These are phyloP conservation scores for Neoconidiobolus thromboides DNA, from an alignment of 371 early-diverging fungal genomes.

Conservation along the genomic window DNA sequence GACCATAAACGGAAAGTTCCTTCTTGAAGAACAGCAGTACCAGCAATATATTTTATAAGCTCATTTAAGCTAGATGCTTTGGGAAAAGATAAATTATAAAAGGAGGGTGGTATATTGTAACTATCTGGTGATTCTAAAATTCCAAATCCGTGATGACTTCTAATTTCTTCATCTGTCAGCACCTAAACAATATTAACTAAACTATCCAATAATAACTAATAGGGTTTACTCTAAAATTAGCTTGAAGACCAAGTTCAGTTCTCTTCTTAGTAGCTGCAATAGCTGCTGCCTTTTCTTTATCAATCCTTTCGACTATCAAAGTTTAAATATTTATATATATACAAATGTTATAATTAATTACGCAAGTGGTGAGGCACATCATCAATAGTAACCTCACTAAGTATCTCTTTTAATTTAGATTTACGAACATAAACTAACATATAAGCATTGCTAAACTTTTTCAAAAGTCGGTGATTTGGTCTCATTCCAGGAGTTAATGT, in stretches of 20 bases:
- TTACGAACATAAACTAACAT: slow-evolving; percentile 92
- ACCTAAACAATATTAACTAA: slow-evolving; percentile 14
- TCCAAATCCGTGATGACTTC: slow-evolving; percentile 60
- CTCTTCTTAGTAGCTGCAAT: slow-evolving; percentile 18
- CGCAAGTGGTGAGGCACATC: slow-evolving; percentile 75
- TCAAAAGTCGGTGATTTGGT: slow-evolving; percentile 17
- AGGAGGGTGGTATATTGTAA: slow-evolving; percentile 12
- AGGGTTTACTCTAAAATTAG: no score
- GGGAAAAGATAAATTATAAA: slow-evolving; percentile 23
- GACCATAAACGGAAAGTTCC: slow-evolving; percentile 66
- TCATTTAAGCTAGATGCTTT: slow-evolving; percentile 31
- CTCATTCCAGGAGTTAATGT: slow-evolving; percentile 9
- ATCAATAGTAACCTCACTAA: slow-evolving; percentile 33
- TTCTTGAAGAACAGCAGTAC: slow-evolving; percentile 22
- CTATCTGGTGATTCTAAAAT: slow-evolving; percentile 26
- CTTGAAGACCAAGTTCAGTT: no score
- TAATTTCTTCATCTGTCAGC: slow-evolving; percentile 38
- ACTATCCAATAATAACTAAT: background rate
- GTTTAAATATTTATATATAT: slow-evolving; percentile 2
- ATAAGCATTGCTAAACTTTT: slow-evolving; percentile 86
- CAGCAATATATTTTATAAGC: slow-evolving; percentile 29
- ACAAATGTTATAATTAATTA: slow-evolving; percentile 12
- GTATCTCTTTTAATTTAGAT: slow-evolving; percentile 42
- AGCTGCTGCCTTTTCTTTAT: slow-evolving; percentile 29
- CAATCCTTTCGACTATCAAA: slow-evolving; percentile 27